Evolutionary conservation across 805 yeast species (phyloP).

Genomic region (Kuraishia borneana): DNA sequence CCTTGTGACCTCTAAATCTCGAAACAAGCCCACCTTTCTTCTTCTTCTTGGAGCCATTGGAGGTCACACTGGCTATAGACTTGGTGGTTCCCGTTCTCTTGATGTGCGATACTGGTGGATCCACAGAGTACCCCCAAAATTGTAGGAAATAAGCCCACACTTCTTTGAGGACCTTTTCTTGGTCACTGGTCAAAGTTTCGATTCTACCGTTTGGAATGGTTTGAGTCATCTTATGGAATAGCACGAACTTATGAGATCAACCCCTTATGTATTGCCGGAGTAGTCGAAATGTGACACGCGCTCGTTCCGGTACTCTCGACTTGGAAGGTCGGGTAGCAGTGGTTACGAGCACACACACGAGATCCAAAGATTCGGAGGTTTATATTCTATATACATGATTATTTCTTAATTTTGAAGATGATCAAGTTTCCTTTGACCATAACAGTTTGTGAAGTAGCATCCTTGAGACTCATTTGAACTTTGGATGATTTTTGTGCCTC

Average conservation of each 20-base stretch:
- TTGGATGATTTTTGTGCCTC: slow-evolving; percentile 20
- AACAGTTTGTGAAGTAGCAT: slow-evolving; percentile 34
- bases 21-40: slow-evolving; percentile 22
- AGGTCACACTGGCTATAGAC: slow-evolving; percentile 4
- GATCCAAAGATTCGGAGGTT: too few relatives aligned
- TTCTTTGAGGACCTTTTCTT: slow-evolving; percentile 57
- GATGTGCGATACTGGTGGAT: slow-evolving; percentile 15
- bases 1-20: slow-evolving; percentile 13
- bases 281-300: too few relatives aligned
- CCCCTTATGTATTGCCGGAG: too few relatives aligned
- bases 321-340: too few relatives aligned
- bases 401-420: too few relatives aligned
- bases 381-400: too few relatives aligned
- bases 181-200: slow-evolving; percentile 36
- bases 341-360: too few relatives aligned
- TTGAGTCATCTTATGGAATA: background rate
- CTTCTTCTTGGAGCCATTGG: slow-evolving; percentile 9
- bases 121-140: slow-evolving; percentile 39
- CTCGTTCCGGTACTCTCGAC: too few relatives aligned
- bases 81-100: slow-evolving; percentile 5
- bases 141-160: slow-evolving; percentile 58
- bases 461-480: slow-evolving; percentile 30
- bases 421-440: slow-evolving; percentile 44
- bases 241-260: background rate
- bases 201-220: slow-evolving; percentile 27